Evolutionary conservation across 345 rosid genomes (phyloP), one percentile per base, ranked within the genome.

Genomic region (Anastatica hierochuntica): DNA sequence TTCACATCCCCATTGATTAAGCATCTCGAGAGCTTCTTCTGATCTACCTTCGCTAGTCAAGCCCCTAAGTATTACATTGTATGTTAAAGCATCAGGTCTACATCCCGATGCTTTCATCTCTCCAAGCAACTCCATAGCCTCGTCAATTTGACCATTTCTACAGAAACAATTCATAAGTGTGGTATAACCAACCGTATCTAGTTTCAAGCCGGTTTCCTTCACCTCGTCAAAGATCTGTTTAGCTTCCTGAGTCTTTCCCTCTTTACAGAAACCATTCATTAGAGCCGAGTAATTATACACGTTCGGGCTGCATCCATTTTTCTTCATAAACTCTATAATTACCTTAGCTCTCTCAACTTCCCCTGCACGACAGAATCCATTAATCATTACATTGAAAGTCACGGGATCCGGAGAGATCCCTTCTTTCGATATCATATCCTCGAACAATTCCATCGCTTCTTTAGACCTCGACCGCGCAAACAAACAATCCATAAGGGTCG

Each of bases 311-410:
- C 87, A 85, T 57, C 96, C 95, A 39, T 83, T 81, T 58, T 61
- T 76, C 75, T 74, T 87, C 96, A 83, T 84, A 30, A 90, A 86
- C 15, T 84, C 90, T 53, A 90, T 39, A 56, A 90, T 81, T 75
- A 76, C 83, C 74, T 64, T 72, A 1, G 80, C 98, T 44, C 65
- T 74, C 56, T 76, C 85, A 67, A 79, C 88, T 72, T 84, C 84
- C 48, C 90, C 95, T 8, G 41, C 59, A 14, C 54, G 58, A 73
- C 79, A 79, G 56, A 92, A 92, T 10, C 98, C 98, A n/a, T 75
- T 71, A 12, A 92, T 88, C 72, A 88, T 66, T 47, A 84, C 64
- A 56, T 79, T 83, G 37, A 84, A 92, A 24, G 79, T 79, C 34
- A 84, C 68, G 0, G 77, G 82, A 71, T 92, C 98, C 0, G 98